Evolutionary conservation across 2,329 filamentous ascomycete genomes (phyloP).

Genomic region (Aspergillus versicolor): DNA sequence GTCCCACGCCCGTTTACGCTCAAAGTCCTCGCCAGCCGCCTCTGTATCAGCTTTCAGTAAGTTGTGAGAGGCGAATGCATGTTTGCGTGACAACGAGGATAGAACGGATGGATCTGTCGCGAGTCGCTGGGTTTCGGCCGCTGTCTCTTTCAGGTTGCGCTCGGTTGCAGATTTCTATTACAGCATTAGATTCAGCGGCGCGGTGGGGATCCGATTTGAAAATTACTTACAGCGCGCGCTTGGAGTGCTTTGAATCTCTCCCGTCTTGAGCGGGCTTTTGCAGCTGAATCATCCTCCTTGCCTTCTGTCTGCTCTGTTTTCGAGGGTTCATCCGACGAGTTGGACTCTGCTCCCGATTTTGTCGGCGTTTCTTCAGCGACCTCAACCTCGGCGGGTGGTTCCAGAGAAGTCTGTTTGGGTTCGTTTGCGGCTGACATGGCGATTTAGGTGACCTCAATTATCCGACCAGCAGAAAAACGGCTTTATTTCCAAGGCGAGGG

Average conservation of each 20-base stretch:
- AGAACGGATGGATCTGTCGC: slow-evolving; percentile 76
- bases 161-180: slow-evolving; percentile 42
- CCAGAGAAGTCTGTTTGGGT: not conserved
- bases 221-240: slow-evolving; percentile 62
- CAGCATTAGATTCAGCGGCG: slow-evolving; percentile 19
- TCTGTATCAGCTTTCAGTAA: slow-evolving; percentile 89
- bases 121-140: slow-evolving; percentile 76
- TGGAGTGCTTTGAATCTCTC: slow-evolving; percentile 86
- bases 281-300: slow-evolving; percentile 26
- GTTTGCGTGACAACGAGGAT: slow-evolving; percentile 75
- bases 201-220: not conserved
- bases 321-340: not conserved
- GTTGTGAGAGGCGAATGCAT: slow-evolving; percentile 86
- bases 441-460: not conserved
- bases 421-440: slow-evolving; percentile 16
- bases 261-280: slow-evolving; percentile 59
- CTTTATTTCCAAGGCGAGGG: not conserved
- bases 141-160: slow-evolving; percentile 77
- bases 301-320: slow-evolving; percentile 4
- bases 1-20: slow-evolving; percentile 97
- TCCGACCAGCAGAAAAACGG: not conserved
- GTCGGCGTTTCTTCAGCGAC: slow-evolving; percentile 6
- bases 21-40: slow-evolving; percentile 84
- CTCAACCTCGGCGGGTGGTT: slow-evolving; percentile 12
- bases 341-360: slow-evolving; percentile 9